Percentiles rank a stretch among this genome's conserved stretches.
phyloP scores from a whole-genome alignment of 345 rosid species.

The Tarenaya hassleriana region DNA sequence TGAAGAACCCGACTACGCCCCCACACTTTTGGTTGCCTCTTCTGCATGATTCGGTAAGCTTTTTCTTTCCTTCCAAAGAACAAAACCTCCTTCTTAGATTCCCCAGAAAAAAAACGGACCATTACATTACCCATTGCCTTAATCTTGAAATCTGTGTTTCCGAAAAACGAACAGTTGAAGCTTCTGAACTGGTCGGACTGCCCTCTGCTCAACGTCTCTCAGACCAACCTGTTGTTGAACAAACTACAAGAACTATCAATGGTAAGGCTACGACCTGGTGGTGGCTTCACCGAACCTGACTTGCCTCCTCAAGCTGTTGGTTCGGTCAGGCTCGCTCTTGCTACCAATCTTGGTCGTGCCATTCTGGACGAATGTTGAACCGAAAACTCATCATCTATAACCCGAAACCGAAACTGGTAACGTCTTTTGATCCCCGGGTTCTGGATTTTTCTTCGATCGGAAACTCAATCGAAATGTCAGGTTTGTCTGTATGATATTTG shows the following conservation, averaged over 20 bases:
- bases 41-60: constrained; percentile 76
- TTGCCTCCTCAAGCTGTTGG: constrained; percentile 54
- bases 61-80: not conserved
- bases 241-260: constrained; percentile 75
- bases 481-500: too few species aligned
- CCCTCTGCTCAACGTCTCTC: constrained; percentile 56
- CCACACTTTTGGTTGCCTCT: constrained; percentile 89
- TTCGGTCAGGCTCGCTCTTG: constrained; percentile 77
- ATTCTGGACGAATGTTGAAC: constrained; percentile 51
- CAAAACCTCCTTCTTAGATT: not conserved
- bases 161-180: constrained; percentile 44
- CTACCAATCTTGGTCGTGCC: constrained; percentile 79
- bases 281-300: constrained; percentile 49
- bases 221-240: constrained; percentile 69
- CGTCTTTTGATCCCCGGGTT: too few species aligned
- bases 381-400: too few species aligned
- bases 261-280: constrained; percentile 70
- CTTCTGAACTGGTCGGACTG: constrained; percentile 68
- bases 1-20: constrained; percentile 87
- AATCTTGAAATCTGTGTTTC: not conserved
- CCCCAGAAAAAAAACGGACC: not conserved
- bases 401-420: too few species aligned
- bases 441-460: too few species aligned
- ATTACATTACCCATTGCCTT: not conserved
- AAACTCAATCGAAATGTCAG: too few species aligned